These are phyloP conservation scores for Schwanniomyces occidentalis DNA, from an alignment of 805 yeast species.

Conservation along the genomic window DNA sequence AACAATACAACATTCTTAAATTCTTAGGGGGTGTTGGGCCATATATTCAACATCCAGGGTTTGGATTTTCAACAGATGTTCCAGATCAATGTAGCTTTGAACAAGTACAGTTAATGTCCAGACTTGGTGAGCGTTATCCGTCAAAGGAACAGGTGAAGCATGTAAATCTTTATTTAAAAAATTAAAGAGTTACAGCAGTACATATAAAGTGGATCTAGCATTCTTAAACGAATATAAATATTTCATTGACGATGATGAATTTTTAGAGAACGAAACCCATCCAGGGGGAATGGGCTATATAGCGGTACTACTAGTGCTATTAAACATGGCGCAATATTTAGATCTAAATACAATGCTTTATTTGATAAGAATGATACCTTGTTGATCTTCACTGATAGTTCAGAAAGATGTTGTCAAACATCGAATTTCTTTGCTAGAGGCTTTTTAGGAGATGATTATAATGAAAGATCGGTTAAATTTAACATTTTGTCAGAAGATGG, in stretches of 20 bases:
- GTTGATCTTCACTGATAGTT: constrained; percentile 56
- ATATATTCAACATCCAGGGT: constrained; percentile 50
- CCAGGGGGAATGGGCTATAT: constrained; percentile 46
- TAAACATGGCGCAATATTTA: constrained; percentile 49
- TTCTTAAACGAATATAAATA: constrained; percentile 54
- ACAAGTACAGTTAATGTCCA: constrained; percentile 68
- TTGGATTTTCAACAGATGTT: constrained; percentile 48
- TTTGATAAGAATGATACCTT: constrained; percentile 35
- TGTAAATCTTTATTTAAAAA: constrained; percentile 27
- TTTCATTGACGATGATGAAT: constrained; percentile 38
- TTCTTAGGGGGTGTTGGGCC: constrained; percentile 62
- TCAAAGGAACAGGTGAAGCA: constrained; percentile 27
- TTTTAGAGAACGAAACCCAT: constrained; percentile 52
- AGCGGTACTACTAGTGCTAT: constrained; percentile 53
- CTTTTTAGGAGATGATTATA: constrained; percentile 49
- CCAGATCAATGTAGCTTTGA: constrained; percentile 56
- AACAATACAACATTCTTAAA: constrained; percentile 49
- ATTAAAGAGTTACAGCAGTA: constrained; percentile 24
- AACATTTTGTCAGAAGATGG: constrained; percentile 48
- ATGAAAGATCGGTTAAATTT: constrained; percentile 28
- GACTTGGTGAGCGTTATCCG: constrained; percentile 78
- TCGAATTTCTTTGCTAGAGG: constrained; percentile 60
- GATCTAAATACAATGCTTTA: constrained; percentile 50
- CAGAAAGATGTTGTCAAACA: constrained; percentile 56
- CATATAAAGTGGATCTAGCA: constrained; percentile 49